Percentiles rank a stretch among this genome's conserved stretches.
phyloP scores from a whole-genome alignment of 2,329 filamentous ascomycete genomes.

The Nemania diffusa region DNA sequence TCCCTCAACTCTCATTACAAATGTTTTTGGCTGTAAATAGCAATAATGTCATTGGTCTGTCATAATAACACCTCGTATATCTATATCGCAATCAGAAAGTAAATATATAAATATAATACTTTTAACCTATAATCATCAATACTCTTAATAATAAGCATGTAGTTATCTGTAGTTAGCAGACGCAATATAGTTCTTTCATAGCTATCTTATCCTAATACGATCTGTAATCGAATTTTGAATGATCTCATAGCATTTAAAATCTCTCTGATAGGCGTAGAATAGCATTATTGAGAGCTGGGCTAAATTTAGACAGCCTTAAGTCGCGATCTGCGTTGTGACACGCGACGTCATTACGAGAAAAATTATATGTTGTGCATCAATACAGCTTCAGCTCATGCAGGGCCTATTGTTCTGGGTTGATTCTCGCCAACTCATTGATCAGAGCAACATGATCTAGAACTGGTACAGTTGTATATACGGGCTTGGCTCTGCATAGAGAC shows the following conservation, averaged over 20 bases:
- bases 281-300: not conserved
- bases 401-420: not conserved
- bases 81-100: too few relatives aligned
- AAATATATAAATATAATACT: too few relatives aligned
- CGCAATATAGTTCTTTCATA: too few relatives aligned
- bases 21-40: not conserved
- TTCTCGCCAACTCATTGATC: constrained; percentile 3
- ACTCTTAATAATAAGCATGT: too few relatives aligned
- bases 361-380: not conserved
- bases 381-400: constrained; percentile 17
- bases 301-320: not conserved
- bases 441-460: not conserved
- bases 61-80: not conserved
- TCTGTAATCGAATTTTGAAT: not conserved
- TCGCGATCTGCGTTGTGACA: not conserved
- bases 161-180: too few relatives aligned
- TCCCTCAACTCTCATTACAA: not conserved
- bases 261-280: not conserved
- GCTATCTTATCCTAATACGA: too few relatives aligned
- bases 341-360: constrained; percentile 10
- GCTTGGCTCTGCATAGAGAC: constrained; percentile 21
- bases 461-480: constrained; percentile 12
- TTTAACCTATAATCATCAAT: too few relatives aligned
- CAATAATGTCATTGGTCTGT: not conserved
- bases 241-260: not conserved